Conservation (phyloP, 176 grass and related monocot genomes). For the Musa acuminata region DNA sequence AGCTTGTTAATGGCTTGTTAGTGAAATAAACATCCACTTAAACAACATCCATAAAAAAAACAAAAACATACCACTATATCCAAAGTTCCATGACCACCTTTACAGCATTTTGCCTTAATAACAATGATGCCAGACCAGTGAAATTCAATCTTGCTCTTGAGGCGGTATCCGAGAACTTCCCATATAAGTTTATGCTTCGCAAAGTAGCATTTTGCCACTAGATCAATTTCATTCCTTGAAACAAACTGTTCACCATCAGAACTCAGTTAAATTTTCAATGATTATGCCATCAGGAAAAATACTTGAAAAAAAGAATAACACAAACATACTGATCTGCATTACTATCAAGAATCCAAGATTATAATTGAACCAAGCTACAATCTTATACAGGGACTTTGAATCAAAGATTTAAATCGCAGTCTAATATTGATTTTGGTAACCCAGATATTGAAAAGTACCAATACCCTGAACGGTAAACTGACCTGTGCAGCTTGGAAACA, state of each 20-base stretch:
- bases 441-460: too few species aligned
- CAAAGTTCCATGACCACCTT: background rate
- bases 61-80: constrained; percentile 11
- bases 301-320: background rate
- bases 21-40: background rate
- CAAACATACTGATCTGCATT: background rate
- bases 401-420: too few species aligned
- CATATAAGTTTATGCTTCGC: constrained; percentile 13
- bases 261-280: background rate
- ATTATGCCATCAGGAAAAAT: too few species aligned
- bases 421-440: too few species aligned
- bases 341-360: background rate
- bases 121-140: constrained; percentile 4
- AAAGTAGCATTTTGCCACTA: constrained; percentile 20
- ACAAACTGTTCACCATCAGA: constrained; percentile 4
- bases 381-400: too few species aligned
- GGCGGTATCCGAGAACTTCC: constrained; percentile 12
- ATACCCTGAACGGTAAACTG: too few species aligned
- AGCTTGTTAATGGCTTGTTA: background rate
- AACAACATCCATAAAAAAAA: background rate
- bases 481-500: too few species aligned
- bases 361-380: too few species aligned
- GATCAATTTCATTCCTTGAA: constrained; percentile 11
- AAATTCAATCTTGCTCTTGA: constrained; percentile 23
- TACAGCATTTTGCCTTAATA: background rate